Evolutionary conservation across 2,329 filamentous ascomycete genomes (phyloP), one percentile per base, ranked within the genome.

Genomic region (Microdochium trichocladiopsis): DNA sequence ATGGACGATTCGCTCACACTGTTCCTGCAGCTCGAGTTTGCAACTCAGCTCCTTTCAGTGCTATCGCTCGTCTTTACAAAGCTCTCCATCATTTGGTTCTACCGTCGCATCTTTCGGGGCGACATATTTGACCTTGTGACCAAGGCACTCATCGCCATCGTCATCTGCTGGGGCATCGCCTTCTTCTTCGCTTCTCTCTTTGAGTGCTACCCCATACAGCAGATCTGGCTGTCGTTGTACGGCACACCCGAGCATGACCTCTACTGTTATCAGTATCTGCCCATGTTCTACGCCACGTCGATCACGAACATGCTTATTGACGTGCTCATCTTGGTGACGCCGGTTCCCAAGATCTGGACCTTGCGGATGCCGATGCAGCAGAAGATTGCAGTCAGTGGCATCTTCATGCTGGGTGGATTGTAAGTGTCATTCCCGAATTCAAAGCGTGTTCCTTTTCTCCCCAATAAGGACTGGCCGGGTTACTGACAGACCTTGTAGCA

Each of bases 21-120:
- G 28, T 31, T 31, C 14, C 14, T 31, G 14, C 28, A 31, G 14
- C 28, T 31, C 28, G 52, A 56, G 43, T 59, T 59, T 33, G 57
- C 56, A 24, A 58, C 54, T 28, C 57, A 59, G 37, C 47, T 60
- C 21, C 53, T 59, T n/a, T 61, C 58, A 47, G 54, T 58, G 16
- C 57, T 56, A 23, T 50, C 55, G n/a, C 54, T 61, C 8, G 55
- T 51, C 14, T 53, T 61, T 49, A 61, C 58, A 4, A 62, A 62
- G 28, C n/a, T 60, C 14, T 63, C 61, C 1, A 58, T 63, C 23
- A 52, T 63, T 22, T 50, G 57, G 12, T 60, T 62, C 25, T 61
- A 62, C 25, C 43, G 57, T 14, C 55, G 61, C 12, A 55, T 63
- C 21, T 61, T 60, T 11, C 52, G 52, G 4, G 59, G 53, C 21